A percentile compares a stretch with the other conserved stretches of the same genome.
Evolutionary conservation across 2,329 filamentous ascomycete genomes (phyloP).

Genomic region (Cordyceps militaris): DNA sequence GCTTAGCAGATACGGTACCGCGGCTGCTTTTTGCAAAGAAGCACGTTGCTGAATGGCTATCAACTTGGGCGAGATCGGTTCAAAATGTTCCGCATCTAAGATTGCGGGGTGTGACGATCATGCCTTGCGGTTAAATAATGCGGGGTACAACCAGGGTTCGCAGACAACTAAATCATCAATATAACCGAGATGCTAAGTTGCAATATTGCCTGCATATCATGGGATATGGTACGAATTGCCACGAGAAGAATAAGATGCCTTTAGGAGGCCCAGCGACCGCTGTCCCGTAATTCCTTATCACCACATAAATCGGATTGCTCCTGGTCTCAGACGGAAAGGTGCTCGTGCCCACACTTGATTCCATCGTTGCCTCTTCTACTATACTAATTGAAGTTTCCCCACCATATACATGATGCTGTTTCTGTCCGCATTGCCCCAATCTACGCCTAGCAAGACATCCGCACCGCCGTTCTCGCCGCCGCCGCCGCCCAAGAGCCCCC

Average conservation of each 20-base stretch:
- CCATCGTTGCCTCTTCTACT: not conserved
- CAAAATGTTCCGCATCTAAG: not conserved
- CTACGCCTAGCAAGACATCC: constrained; percentile 41
- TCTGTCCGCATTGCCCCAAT: constrained; percentile 52
- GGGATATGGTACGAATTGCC: no score
- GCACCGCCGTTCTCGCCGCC: constrained; percentile 22
- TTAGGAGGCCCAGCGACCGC: no score
- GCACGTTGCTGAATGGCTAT: not conserved
- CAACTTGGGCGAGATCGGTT: not conserved
- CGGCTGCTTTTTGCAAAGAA: not conserved
- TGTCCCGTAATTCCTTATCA: no score
- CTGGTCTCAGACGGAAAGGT: no score
- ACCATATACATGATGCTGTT: constrained; percentile 35
- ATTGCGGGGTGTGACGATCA: not conserved
- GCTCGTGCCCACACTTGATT: not conserved
- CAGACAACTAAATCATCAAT: no score
- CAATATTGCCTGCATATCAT: no score
- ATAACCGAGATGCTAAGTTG: no score
- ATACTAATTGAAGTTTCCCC: constrained; percentile 34
- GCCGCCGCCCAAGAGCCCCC: constrained; percentile 34
- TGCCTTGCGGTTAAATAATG: no score
- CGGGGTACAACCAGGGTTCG: no score
- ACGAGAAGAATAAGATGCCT: no score
- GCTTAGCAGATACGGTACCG: not conserved
- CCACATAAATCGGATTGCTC: no score